Base-by-base conservation (phyloP, 2,329 filamentous ascomycete genomes). In the Neofusicoccum cordaticola region DNA sequence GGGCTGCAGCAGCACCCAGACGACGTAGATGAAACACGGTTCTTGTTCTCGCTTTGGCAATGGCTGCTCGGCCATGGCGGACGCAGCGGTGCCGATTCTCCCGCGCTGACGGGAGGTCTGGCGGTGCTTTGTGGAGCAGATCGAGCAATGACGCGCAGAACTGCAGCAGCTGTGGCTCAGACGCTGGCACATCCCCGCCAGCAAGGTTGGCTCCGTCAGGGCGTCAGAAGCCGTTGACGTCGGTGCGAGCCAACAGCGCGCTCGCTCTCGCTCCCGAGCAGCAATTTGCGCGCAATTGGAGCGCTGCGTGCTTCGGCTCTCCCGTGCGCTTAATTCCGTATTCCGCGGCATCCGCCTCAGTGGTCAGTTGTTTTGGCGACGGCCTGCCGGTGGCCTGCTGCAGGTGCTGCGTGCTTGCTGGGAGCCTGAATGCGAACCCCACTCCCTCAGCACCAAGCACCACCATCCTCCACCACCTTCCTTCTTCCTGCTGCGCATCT, bases 331-430 rank as follows among this genome's bases (percentile, higher is more conserved):
- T 47, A 60, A 60, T 19, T 35, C 56, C 56, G 56, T 15, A 13
- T 47, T 60, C 56, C 56, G 56, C 56, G 56, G 56, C 56, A 47
- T 35, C 56, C 56, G 56, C 41, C n/a, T 58, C 53, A 45, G 53
- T 60, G 39, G 53, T 42, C 39, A 34, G 22, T 50, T 50, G 47
- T 50, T 50, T 34, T 50, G n/a, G n/a, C 15, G 17, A 19, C 44
- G 53, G 41, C 53, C 39, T 27, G 53, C 41, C 53, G 22, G 39
- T 35, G 27, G 27, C 27, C 41, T 58, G 51, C 17, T 27, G 37
- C 22, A 31, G 53, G 22, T 17, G 56, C 56, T 47, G 27, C 56
- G 27, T 60, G 56, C 56, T 37, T 60, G 42, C 56, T 60, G 56
- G 2, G 56, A 22, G 41, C 56, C 42, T 47, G 56, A 57, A 58